A percentile compares a stretch with the other conserved stretches of the same genome.
phyloP scores from a whole-genome alignment of 140 eudicot genomes.

The Ambrosia hybrid region DNA sequence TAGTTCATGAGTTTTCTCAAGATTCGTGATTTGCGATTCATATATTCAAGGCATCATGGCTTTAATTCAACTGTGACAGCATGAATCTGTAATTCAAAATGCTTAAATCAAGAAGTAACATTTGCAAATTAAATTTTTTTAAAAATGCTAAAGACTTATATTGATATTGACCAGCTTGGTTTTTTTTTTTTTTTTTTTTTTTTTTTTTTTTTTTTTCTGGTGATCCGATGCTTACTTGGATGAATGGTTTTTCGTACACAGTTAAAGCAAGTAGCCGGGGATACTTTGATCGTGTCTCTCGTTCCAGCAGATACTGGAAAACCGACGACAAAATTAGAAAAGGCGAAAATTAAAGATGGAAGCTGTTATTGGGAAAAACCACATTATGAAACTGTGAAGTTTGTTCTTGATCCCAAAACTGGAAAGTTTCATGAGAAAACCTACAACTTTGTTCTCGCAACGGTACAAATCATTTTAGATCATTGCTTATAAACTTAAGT shows the following conservation, averaged over 20 bases:
- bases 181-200: background rate
- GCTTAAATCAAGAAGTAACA: background rate
- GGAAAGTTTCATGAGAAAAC: constrained; percentile 81
- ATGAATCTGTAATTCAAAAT: background rate
- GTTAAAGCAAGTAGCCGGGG: constrained; percentile 59
- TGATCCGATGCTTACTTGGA: constrained; percentile 9
- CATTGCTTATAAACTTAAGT: constrained; percentile 3
- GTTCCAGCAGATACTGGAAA: constrained; percentile 90
- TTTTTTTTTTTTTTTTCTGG: background rate
- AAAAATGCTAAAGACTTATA: too few species aligned
- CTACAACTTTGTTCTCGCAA: constrained; percentile 68
- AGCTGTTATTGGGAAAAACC: constrained; percentile 88
- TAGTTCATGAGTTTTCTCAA: constrained; percentile 19
- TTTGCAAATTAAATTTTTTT: background rate
- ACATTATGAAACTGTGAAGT: constrained; percentile 70
- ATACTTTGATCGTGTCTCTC: constrained; percentile 75
- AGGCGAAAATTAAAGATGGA: constrained; percentile 66
- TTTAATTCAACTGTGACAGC: background rate
- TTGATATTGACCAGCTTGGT: too few species aligned
- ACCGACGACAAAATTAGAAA: constrained; percentile 75
- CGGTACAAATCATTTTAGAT: constrained; percentile 41
- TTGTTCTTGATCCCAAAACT: constrained; percentile 67
- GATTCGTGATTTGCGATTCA: constrained; percentile 1
- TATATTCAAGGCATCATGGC: background rate
- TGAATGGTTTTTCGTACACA: constrained; percentile 29